Evolutionary conservation across 441 rosid genomes (phyloP).

Genomic region (Brassica hybrid): DNA sequence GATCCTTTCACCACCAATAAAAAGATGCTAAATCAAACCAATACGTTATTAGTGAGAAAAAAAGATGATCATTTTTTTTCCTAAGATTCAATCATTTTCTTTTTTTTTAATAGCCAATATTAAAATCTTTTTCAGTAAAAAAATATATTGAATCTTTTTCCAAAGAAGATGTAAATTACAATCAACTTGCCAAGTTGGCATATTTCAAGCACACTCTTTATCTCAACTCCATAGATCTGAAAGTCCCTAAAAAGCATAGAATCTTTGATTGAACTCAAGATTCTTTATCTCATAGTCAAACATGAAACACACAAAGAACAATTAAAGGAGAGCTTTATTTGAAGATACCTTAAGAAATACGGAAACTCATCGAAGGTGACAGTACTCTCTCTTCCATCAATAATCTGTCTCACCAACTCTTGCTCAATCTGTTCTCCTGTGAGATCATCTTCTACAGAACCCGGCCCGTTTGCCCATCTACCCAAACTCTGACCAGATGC

Average conservation of each 20-base stretch:
- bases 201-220: conserved; percentile 25
- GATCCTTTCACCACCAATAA: conserved; percentile 12
- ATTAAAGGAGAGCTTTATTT: background rate
- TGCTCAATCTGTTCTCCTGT: conserved; percentile 65
- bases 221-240: conserved; percentile 35
- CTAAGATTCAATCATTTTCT: conserved; percentile 14
- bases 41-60: background rate
- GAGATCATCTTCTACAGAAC: conserved; percentile 49
- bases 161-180: background rate
- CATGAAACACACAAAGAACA: background rate
- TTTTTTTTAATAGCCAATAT: background rate
- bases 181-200: conserved; percentile 38
- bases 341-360: conserved; percentile 65
- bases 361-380: conserved; percentile 77
- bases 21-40: conserved; percentile 31
- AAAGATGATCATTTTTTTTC: background rate
- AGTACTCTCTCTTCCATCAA: conserved; percentile 59
- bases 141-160: background rate
- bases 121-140: background rate
- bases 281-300: background rate
- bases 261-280: conserved; percentile 16
- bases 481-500: conserved; percentile 74
- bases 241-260: background rate
- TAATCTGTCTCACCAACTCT: conserved; percentile 62
- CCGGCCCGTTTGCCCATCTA: conserved; percentile 52